Base-by-base conservation (phyloP, 2,329 filamentous ascomycete genomes). In the Fusarium zealandicum region DNA sequence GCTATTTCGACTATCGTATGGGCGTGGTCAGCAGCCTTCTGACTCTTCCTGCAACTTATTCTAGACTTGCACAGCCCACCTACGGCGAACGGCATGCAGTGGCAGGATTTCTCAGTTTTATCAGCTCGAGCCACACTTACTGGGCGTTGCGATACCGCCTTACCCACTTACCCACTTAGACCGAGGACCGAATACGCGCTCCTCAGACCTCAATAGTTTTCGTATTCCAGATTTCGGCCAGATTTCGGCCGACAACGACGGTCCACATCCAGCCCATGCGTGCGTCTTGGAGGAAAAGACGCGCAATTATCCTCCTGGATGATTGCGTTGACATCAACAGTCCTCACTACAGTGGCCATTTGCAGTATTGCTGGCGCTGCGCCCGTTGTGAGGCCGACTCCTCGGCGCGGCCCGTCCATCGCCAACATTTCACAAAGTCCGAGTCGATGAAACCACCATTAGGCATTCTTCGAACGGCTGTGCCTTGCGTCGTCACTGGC, bases 71-170 rank as follows among this genome's bases (percentile, higher is more conserved):
- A 78, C 3, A 77, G 17, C 18, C 76, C 78, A 11, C 80, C 81
- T 6, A 81, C 58, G 10, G 76, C 61, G 55, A 83, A 80, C 1
- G 78, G 73, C 12, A 78, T 72, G 64, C 79, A 81, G 16, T n/a
- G n/a, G n/a, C 20, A 20, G 6, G 4, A 20, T 20, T 6, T 20
- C 20, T 20, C 6, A 20, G 6, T 6, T 6, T 20, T 20, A 20
- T 20, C 20, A 20, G 20, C 20, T 20, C 6, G n/a, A n/a, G n/a
- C n/a, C n/a, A n/a, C n/a, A n/a, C n/a, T n/a, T n/a, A n/a, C n/a
- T n/a, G n/a, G n/a, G n/a, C n/a, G n/a, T n/a, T n/a, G n/a, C n/a
- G n/a, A n/a, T n/a, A n/a, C n/a, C n/a, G n/a, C n/a, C n/a, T n/a
- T n/a, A n/a, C n/a, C n/a, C n/a, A n/a, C n/a, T 22, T 22, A 7